Evolutionary conservation across 2,329 filamentous ascomycete species (phyloP), one percentile per base, ranked within the genome.

Genomic region (Pseudopithomyces chartarum): DNA sequence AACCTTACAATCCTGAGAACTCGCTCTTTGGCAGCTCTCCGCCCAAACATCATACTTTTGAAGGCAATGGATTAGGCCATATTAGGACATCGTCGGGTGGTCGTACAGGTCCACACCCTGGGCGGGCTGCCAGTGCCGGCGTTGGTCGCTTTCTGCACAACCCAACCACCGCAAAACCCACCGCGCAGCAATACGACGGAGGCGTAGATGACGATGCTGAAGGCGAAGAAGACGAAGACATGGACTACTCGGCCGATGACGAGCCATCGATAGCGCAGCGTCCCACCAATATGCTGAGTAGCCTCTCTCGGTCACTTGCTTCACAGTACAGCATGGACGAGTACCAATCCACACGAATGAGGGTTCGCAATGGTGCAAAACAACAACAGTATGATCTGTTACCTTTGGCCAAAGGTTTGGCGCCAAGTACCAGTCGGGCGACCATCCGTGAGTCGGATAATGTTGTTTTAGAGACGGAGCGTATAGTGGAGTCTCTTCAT

Each of bases 381-480:
- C 71, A 79, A 60, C 83, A 82, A 46, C 83, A 86, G 8, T 87
- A 87, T 50, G 85, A 86, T 43, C 90, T 92, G 67, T 84, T 87
- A 3, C 80, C 84, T 6, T 86, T 96, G 57, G 90, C 91, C 29
- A 90, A 89, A 70, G 87, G 89, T 58, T 76, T 93, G 10, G 88
- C 80, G 71, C 79, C 73, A 71, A 85, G 71, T 74, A 82, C 76
- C 42, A 83, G 83, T 34, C 79, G 84, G 33, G 85, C 90, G 1
- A 68, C 77, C 17, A 79, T 96, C 44, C 81, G 81, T 4, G 94
- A 97, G 75, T 80, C 87, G 1, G 86, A 89, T 58, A 82, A 87
- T 44, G 75, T 96, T 19, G 86, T 97, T 44, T 77, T 96, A 33
- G 82, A 85, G 47, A 96, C 90, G 11, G 93, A 97, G 71, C 82